Base-by-base conservation (phyloP, 2,329 filamentous ascomycete species). In the Ilyonectria sp. region DNA sequence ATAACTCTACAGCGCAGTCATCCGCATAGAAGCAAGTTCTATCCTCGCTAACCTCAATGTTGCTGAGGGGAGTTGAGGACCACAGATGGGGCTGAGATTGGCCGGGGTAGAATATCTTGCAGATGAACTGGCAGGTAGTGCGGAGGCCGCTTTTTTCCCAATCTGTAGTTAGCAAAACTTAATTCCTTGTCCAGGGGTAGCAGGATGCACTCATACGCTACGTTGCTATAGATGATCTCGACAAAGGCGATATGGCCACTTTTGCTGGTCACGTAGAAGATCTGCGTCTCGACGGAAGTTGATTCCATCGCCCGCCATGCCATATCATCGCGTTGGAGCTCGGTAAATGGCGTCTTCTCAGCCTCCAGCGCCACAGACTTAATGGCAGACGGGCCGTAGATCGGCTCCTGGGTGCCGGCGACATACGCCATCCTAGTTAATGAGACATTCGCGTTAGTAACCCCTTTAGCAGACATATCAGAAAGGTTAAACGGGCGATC, bases 141-240 rank as follows among this genome's bases (percentile, higher is more conserved):
- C 93, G 92, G 72, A 99, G 90, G 80, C 95, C 95, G 75, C 95
- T 97, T 78, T 72, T 65, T 19, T 65, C 58, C 13, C 11, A 69
- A 70, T 47, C 17, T 17, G 10, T 44, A 31, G 44, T 72, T 50
- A 74, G 69, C 43, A 33, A 54, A 19, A 44, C 29, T 13, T 13
- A 23, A n/a, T 8, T 46, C 4, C 0, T n/a, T 5, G 31, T 2
- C 23, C 15, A 66, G 68, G 74, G 31, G 2, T 5, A 5, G 8
- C 31, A 62, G 53, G 53, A 53, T 33, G 17, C 40, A 50, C 65
- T 59, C 92, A 82, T 91, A 98, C 95, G 90, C 92, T 80, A 99
- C 93, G 83, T 97, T 98, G 86, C 93, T 98, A 87, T 98, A 97
- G 81, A 99, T 97, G 82, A 98, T 88, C 86, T 99, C 96, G 67